phyloP scores from a whole-genome alignment of 306 rosid species.

The Myrica gale region DNA sequence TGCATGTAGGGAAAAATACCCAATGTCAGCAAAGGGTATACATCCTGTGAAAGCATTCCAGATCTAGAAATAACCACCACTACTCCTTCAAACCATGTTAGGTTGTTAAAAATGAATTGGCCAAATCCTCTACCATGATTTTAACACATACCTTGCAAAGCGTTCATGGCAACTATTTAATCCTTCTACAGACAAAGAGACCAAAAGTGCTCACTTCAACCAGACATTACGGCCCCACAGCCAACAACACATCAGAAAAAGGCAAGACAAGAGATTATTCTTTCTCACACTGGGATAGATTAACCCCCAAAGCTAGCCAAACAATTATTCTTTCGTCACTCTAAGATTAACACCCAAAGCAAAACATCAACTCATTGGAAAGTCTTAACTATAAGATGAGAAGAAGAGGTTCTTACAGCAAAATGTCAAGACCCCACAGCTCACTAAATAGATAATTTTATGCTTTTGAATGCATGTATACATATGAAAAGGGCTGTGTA shows the following conservation, averaged over 20 bases:
- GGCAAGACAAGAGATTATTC: not conserved
- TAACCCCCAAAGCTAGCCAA: not conserved
- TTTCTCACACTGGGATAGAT: not conserved
- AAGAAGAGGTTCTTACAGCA: not conserved
- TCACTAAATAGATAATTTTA: slow-evolving; percentile 2
- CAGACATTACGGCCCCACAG: not conserved
- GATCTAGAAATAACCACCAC: not conserved
- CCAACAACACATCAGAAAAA: not conserved
- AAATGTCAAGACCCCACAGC: not conserved
- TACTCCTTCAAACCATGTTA: not conserved
- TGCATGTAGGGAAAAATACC: not conserved
- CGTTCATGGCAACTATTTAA: too few species aligned
- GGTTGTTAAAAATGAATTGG: too few species aligned
- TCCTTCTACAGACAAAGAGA: too few species aligned
- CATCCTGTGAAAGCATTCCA: not conserved
- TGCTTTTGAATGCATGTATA: not conserved
- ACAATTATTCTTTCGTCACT: too few species aligned
- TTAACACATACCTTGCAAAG: too few species aligned
- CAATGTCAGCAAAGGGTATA: not conserved
- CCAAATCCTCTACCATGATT: too few species aligned
- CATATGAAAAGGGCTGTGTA: not conserved
- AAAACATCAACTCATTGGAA: not conserved
- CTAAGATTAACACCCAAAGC: not conserved
- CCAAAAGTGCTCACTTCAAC: not conserved
- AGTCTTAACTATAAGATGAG: slow-evolving; percentile 20